Base-by-base conservation (phyloP, 257 asterid species). In the Verbena officinalis region DNA sequence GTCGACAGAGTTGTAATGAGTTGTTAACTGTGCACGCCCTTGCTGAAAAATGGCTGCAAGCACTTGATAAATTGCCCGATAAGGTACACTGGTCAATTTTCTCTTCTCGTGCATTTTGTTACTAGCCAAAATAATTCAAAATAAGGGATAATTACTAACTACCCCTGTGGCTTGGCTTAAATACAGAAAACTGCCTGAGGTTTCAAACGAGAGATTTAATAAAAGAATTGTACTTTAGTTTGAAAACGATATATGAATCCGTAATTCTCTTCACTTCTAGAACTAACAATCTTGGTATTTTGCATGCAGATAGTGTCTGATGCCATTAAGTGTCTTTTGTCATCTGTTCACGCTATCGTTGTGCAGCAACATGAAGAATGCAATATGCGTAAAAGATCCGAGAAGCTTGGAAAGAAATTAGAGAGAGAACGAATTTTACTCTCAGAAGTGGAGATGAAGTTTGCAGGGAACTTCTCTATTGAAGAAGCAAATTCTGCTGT, bases 301-400 rank as follows among this genome's bases (percentile, higher is more conserved):
- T 44, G 15, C 53, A 14, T 72, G 59, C 87, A 90, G 97, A 75
- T 80, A 76, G 91, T 81, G 51, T 74, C 89, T 4, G 95, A 85
- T 38, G 84, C 97, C 65, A 90, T 90, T 34, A 85, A 78, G 71
- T 46, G 79, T 70, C 77, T 87, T 15, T 45, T 82, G 42, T 76
- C 91, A 31, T 77, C 84, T 21, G 78, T 90, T 56, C 80, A 80
- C 24, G 44, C 84, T 55, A 85, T 90, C 46, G 69, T 83, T 9
- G 57, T 73, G 54, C 96, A 85, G 81, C 97, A 83, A 82, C 90
- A 81, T 48, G 88, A 85, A 43, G 96, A 90, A 75, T 68, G 71
- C 44, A 70, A 49, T 46, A 45, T 75, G 57, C 77, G 74, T 16
- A 86, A 74, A 64, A 78, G 84, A 68, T 75, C 78, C 6, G 84